phyloP scores from a whole-genome alignment of 768 basidiomycete genomes.

The Hebeloma cylindrosporum region DNA sequence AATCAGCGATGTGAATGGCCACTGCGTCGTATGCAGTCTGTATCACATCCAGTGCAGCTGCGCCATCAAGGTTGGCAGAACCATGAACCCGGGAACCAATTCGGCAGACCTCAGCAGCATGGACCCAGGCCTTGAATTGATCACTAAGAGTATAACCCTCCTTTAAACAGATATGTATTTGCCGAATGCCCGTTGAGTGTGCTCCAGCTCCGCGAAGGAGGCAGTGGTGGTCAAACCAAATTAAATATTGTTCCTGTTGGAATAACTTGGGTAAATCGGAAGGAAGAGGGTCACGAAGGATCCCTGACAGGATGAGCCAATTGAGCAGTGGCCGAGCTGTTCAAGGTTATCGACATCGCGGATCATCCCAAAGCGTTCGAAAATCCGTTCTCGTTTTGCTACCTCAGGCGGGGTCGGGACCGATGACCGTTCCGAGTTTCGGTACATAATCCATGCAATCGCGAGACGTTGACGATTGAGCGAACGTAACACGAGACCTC shows the following conservation, averaged over 20 bases:
- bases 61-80: neutral
- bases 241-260: slow-evolving; percentile 45
- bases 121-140: slow-evolving; percentile 58
- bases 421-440: slow-evolving; percentile 18
- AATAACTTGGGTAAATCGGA: slow-evolving; percentile 39
- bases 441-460: slow-evolving; percentile 51
- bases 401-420: slow-evolving; percentile 37
- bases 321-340: slow-evolving; percentile 44
- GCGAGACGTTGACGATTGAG: slow-evolving; percentile 60
- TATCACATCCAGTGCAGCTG: slow-evolving; percentile 1
- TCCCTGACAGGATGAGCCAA: slow-evolving; percentile 48
- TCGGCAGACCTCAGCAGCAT: slow-evolving; percentile 39
- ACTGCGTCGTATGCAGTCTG: slow-evolving; percentile 4
- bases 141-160: slow-evolving; percentile 47
- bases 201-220: slow-evolving; percentile 12
- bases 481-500: slow-evolving; percentile 53
- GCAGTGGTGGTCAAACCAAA: slow-evolving; percentile 47
- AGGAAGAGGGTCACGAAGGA: slow-evolving; percentile 29
- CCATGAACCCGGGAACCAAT: neutral
- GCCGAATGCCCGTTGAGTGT: slow-evolving; percentile 22
- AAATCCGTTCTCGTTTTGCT: slow-evolving; percentile 44
- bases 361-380: slow-evolving; percentile 39
- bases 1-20: neutral
- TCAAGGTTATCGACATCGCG: slow-evolving; percentile 34
- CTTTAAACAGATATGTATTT: slow-evolving; percentile 52